These are phyloP conservation scores for Starmera pachycereana DNA, from an alignment of 805 yeast genomes.

Conservation along the genomic window DNA sequence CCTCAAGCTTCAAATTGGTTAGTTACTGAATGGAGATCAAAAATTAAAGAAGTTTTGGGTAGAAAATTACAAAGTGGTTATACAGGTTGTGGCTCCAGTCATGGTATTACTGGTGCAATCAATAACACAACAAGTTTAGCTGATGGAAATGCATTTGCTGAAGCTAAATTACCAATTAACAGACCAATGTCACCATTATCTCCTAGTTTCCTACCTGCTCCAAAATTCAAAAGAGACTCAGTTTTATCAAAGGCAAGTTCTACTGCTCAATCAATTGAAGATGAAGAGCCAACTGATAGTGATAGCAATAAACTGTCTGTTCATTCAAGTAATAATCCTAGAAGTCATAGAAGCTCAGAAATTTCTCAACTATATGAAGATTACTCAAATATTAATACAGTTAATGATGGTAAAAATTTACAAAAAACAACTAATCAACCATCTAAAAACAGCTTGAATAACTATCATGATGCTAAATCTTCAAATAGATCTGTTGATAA, in stretches of 20 bases:
- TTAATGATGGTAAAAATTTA: background rate
- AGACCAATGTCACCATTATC: conserved; percentile 24
- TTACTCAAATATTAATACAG: conserved; percentile 17
- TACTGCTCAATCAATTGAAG: conserved; percentile 8
- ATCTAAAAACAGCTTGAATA: background rate
- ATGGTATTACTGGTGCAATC: conserved; percentile 53
- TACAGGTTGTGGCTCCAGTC: conserved; percentile 65
- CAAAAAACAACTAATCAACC: background rate
- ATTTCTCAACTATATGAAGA: conserved; percentile 23
- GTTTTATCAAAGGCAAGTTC: conserved; percentile 13
- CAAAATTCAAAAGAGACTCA: conserved; percentile 18
- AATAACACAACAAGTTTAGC: conserved; percentile 34
- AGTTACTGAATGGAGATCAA: conserved; percentile 46
- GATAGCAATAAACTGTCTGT: conserved; percentile 3
- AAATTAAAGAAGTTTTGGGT: conserved; percentile 45
- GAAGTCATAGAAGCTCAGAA: conserved; percentile 17
- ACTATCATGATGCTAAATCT: background rate
- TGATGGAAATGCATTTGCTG: conserved; percentile 20
- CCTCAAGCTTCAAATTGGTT: conserved; percentile 38
- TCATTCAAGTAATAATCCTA: background rate
- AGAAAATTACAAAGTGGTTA: conserved; percentile 50
- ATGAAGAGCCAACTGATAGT: conserved; percentile 4
- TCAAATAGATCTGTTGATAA: background rate
- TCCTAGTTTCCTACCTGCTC: conserved; percentile 27
- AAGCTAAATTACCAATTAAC: conserved; percentile 3